Evolutionary conservation across 768 basidiomycete genomes (phyloP).

Genomic region (Leccinellum luteum): DNA sequence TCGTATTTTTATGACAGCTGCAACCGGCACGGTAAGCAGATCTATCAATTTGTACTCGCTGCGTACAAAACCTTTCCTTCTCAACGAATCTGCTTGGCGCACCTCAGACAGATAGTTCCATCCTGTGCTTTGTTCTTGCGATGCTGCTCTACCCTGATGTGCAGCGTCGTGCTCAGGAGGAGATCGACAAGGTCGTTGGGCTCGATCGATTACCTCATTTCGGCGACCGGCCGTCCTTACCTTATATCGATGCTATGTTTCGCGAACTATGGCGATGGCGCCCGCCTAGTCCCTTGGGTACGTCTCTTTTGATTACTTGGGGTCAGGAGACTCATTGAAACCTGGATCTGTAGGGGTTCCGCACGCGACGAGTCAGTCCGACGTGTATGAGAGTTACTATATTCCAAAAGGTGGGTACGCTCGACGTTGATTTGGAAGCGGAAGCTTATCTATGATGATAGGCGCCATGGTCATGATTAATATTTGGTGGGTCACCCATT

Average conservation of each 20-base stretch:
- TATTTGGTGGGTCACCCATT: conserved; percentile 1
- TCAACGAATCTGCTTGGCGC: neutral
- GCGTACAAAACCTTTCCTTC: neutral
- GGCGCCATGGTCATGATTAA: neutral
- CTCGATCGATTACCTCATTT: conserved; percentile 24
- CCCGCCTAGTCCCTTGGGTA: conserved; percentile 10
- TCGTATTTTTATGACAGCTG: neutral
- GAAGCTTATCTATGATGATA: neutral
- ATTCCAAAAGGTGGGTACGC: conserved; percentile 18
- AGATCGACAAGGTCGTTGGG: conserved; percentile 26
- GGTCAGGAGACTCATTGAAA: neutral
- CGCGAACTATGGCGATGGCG: conserved; percentile 27
- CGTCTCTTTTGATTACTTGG: neutral
- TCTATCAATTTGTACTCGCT: neutral
- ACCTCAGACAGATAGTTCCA: conserved; percentile 12
- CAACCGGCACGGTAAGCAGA: conserved; percentile 1
- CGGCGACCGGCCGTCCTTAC: conserved; percentile 22
- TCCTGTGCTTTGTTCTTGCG: conserved; percentile 24
- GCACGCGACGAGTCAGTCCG: conserved; percentile 12
- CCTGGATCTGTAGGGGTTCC: neutral
- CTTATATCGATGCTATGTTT: conserved; percentile 25
- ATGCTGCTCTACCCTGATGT: conserved; percentile 29
- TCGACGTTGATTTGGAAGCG: too few species aligned
- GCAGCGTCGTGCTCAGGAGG: conserved; percentile 22
- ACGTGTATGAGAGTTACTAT: conserved; percentile 18